Evolutionary conservation across 2,329 filamentous ascomycete genomes (phyloP).

Genomic region (Lecanicillium sp.): DNA sequence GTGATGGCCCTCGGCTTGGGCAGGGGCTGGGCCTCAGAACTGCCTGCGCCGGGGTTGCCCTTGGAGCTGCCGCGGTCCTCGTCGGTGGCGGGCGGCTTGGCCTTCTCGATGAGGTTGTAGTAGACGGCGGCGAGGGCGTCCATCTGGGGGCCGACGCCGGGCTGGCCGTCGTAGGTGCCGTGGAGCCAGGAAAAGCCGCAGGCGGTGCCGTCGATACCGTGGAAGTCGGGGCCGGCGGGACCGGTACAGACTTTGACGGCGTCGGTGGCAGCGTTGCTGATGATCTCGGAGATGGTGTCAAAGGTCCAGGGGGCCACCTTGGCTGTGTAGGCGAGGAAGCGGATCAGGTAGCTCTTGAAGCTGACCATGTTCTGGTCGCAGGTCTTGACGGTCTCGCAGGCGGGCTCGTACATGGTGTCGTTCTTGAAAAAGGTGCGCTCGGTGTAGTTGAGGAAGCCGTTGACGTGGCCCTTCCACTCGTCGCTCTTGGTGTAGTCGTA

Average conservation of each 20-base stretch:
- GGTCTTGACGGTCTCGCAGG: constrained; percentile 54
- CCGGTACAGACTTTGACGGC: constrained; percentile 49
- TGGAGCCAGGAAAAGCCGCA: constrained; percentile 64
- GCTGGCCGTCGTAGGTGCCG: constrained; percentile 49
- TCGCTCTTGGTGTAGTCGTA: constrained; percentile 51
- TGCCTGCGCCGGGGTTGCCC: constrained; percentile 44
- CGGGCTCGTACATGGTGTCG: constrained; percentile 56
- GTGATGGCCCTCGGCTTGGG: constrained; percentile 34
- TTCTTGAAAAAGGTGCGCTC: constrained; percentile 48
- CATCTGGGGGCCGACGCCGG: constrained; percentile 66
- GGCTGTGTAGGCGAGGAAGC: constrained; percentile 55
- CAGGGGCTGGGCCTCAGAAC: constrained; percentile 24
- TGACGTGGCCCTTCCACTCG: constrained; percentile 52
- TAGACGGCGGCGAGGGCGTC: constrained; percentile 58
- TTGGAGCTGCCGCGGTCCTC: constrained; percentile 54
- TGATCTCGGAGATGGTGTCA: constrained; percentile 43
- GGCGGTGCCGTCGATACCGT: constrained; percentile 50
- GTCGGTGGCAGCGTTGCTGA: constrained; percentile 44
- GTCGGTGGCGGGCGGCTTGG: constrained; percentile 42
- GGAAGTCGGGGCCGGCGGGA: constrained; percentile 35
- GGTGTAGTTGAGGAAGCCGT: constrained; percentile 50
- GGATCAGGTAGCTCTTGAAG: constrained; percentile 70
- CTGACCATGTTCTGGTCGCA: constrained; percentile 68
- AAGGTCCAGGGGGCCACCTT: constrained; percentile 50
- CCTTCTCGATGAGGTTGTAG: constrained; percentile 47